phyloP scores from a whole-genome alignment of 2,329 filamentous ascomycete species.

The Aureobasidium sp. region DNA sequence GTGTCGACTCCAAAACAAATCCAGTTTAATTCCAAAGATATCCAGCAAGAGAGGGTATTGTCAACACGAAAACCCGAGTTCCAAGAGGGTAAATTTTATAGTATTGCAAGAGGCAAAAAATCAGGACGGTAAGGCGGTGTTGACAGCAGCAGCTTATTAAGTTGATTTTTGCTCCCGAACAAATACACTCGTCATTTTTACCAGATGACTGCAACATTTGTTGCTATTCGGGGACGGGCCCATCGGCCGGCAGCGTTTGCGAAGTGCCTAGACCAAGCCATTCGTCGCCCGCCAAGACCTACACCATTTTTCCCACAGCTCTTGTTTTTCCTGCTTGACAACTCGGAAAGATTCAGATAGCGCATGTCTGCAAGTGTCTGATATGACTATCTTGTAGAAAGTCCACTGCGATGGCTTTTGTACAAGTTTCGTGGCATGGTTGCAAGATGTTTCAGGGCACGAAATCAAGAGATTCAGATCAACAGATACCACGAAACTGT shows the following conservation, averaged over 20 bases:
- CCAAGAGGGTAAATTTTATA: background rate
- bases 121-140: background rate
- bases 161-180: background rate
- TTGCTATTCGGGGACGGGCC: background rate
- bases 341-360: background rate
- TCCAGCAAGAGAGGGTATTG: background rate
- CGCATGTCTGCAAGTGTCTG: background rate
- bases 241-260: background rate
- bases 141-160: background rate
- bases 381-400: background rate
- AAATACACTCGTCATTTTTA: background rate
- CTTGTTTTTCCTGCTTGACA: background rate
- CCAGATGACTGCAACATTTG: background rate
- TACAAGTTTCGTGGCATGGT: no score
- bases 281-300: background rate
- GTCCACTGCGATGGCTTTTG: background rate
- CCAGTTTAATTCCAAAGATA: background rate
- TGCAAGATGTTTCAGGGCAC: background rate
- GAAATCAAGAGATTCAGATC: background rate
- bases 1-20: background rate
- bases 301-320: background rate
- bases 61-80: background rate
- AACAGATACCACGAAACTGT: background rate
- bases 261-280: background rate
- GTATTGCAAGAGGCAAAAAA: background rate